Evolutionary conservation across 2,329 filamentous ascomycete species (phyloP), one percentile per base, ranked within the genome.

Genomic region (Ascocoryne sarcoides): DNA sequence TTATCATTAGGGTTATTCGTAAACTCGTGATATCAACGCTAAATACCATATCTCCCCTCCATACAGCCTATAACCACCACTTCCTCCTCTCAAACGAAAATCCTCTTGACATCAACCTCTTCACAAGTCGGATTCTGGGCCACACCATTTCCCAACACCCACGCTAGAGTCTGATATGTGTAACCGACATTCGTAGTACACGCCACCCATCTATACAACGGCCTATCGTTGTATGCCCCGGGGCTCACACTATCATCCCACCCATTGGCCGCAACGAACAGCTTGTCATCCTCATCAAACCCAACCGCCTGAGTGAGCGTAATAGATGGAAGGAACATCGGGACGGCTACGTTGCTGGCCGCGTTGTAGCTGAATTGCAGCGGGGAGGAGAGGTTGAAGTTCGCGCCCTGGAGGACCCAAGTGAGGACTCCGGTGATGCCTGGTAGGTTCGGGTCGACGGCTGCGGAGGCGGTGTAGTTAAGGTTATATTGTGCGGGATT

Each of bases 141-240:
- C 17, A 10, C 19, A 18, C 32, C 32, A 15, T 35, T 19, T n/a
- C 32, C 32, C 17, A 19, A 18, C 2, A 58, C 60, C 65, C 66
- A 71, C 21, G 57, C 60, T 33, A 70, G 41, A 12, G 62, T 65
- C n/a, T 48, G 46, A 47, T 71, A 71, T 17, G 40, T 39, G 46
- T 71, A 71, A 12, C 55, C 61, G 2, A 36, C 63, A 36, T 64
- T 59, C 1, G 65, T 70, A 30, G 57, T 48, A 49, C 68, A 71
- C 4, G 62, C 55, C 45, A 63, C 66, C 68, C 69, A 72, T 55
- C 50, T 61, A 56, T 42, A 61, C 48, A 44, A 48, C 40, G 18
- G 46, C 46, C 5, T 39, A 4, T 17, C 12, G 1, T 37, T 26
- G 26, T 50, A 47, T 4, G 35, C 42, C 1, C 59, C 50, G 12